These are phyloP conservation scores for Apophysomyces elegans DNA, from an alignment of 371 early-diverging fungal species.

Conservation along the genomic window DNA sequence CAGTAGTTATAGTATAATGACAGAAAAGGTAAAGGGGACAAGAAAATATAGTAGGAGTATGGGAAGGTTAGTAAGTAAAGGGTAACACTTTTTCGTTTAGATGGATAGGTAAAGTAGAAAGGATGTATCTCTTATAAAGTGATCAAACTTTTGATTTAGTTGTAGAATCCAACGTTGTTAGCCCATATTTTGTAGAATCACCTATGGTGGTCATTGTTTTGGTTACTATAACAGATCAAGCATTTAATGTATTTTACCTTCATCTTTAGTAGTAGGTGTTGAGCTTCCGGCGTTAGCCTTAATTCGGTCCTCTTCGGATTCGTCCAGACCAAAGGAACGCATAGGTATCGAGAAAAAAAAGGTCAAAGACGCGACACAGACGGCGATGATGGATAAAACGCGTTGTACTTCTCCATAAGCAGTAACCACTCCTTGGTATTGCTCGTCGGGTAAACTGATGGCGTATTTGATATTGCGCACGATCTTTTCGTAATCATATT, in stretches of 20 bases:
- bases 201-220: neutral
- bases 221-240: no score
- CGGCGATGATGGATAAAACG: conserved; percentile 32
- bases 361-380: conserved; percentile 31
- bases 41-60: no score
- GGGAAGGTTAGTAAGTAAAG: no score
- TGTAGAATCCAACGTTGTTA: neutral
- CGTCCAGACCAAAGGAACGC: conserved; percentile 35
- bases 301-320: conserved; percentile 11
- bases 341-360: conserved; percentile 36
- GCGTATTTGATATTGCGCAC: conserved; percentile 37
- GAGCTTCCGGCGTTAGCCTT: conserved; percentile 3
- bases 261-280: neutral
- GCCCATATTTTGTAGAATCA: neutral
- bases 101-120: neutral
- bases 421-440: conserved; percentile 27
- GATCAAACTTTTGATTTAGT: neutral
- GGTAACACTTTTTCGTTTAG: no score
- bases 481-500: conserved; percentile 29
- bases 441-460: conserved; percentile 28
- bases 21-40: no score
- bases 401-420: conserved; percentile 43
- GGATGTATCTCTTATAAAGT: neutral
- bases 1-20: no score
- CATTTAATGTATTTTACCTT: neutral